Evolutionary conservation across 2,329 filamentous ascomycete genomes (phyloP).

Genomic region (Colletotrichum aenigma): DNA sequence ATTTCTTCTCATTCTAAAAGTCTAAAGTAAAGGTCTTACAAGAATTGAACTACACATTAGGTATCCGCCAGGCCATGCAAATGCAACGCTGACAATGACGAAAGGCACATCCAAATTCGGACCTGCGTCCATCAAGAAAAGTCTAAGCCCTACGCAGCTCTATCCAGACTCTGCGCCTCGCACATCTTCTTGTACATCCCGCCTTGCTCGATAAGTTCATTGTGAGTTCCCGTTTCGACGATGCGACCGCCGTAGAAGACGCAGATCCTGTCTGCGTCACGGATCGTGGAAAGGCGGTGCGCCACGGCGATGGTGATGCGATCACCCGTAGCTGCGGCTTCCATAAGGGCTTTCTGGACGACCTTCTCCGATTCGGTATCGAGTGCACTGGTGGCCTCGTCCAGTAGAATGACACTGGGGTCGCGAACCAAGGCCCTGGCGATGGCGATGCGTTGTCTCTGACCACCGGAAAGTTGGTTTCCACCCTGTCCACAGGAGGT

Average conservation of each 20-base stretch:
- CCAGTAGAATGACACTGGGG: constrained; percentile 70
- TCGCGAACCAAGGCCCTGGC: constrained; percentile 71
- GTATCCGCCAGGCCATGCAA: neutral
- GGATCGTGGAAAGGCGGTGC: constrained; percentile 21
- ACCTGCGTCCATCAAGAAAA: neutral
- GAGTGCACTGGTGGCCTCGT: constrained; percentile 71
- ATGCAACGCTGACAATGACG: neutral
- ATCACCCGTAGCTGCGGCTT: constrained; percentile 24
- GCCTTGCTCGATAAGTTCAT: neutral
- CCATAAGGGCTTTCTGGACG: constrained; percentile 64
- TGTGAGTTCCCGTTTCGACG: constrained; percentile 6
- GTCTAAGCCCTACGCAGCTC: neutral
- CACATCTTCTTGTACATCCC: constrained; percentile 19
- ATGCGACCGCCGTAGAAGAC: constrained; percentile 8
- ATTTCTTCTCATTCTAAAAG: neutral
- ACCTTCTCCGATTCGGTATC: constrained; percentile 70
- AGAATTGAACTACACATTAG: neutral
- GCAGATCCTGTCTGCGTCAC: constrained; percentile 19
- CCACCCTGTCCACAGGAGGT: constrained; percentile 70
- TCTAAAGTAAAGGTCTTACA: neutral
- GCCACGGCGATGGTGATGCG: constrained; percentile 21
- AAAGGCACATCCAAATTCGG: neutral
- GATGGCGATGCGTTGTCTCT: constrained; percentile 75
- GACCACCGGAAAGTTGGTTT: constrained; percentile 73
- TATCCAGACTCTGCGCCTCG: constrained; percentile 14